Percentiles rank a stretch among this genome's conserved stretches.
Conservation (phyloP, 2,329 filamentous ascomycete genomes). For the Celoporthe dispersa region DNA sequence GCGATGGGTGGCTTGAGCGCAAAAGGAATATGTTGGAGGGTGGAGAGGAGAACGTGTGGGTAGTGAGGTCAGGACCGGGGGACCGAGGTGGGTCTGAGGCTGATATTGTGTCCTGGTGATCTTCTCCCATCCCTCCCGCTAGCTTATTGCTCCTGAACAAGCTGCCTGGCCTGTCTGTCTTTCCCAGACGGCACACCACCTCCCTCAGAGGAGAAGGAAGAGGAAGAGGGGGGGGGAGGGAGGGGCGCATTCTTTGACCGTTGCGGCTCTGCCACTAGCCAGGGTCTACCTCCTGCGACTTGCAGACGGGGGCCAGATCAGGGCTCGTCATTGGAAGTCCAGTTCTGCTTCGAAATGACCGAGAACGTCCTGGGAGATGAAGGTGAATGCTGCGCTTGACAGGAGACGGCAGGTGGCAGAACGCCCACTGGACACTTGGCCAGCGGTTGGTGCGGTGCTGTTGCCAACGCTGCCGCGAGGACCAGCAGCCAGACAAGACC, state of each 20-base stretch:
- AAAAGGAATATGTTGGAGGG: slow-evolving; percentile 5
- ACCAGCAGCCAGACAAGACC: background rate
- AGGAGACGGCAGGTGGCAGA: background rate
- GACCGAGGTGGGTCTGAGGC: slow-evolving; percentile 18
- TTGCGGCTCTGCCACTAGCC: background rate
- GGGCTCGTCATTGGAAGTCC: slow-evolving; percentile 1
- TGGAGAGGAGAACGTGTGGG: slow-evolving; percentile 14
- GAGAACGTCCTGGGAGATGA: background rate
- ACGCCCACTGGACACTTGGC: background rate
- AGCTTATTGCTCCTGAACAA: slow-evolving; percentile 17
- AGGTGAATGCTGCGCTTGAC: background rate
- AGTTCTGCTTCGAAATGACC: slow-evolving; percentile 5
- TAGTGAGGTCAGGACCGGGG: slow-evolving; percentile 14
- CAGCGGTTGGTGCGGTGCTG: slow-evolving; percentile 3
- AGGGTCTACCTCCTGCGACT: slow-evolving; percentile 16
- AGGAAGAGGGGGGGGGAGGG: no score
- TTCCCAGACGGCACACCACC: background rate
- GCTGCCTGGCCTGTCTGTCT: background rate
- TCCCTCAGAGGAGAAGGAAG: background rate
- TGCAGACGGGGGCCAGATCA: slow-evolving; percentile 2
- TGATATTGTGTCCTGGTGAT: slow-evolving; percentile 14
- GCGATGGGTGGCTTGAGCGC: slow-evolving; percentile 7
- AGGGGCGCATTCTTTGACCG: slow-evolving; percentile 15
- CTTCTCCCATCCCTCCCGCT: slow-evolving; percentile 6
- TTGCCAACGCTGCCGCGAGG: background rate